These are phyloP conservation scores for Monilinia fructigena DNA, from an alignment of 2,329 filamentous ascomycete genomes.

Conservation along the genomic window DNA sequence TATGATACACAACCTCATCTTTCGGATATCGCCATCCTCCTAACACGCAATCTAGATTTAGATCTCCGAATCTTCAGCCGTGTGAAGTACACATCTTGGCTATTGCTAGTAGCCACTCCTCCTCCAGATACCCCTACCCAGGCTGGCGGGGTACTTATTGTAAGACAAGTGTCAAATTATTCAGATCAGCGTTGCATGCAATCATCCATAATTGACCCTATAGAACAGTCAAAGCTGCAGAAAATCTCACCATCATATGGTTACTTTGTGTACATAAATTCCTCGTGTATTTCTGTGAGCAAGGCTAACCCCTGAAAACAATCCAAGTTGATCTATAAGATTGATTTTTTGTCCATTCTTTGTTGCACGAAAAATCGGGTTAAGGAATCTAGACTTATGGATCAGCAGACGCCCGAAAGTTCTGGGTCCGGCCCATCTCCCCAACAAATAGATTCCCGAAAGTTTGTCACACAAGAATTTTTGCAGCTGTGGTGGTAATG, in stretches of 20 bases:
- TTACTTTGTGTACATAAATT: slow-evolving; percentile 4
- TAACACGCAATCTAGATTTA: slow-evolving; percentile 20
- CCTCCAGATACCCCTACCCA: not conserved
- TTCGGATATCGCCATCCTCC: slow-evolving; percentile 8
- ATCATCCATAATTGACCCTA: not conserved
- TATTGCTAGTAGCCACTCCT: not conserved
- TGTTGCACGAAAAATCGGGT: slow-evolving; percentile 3
- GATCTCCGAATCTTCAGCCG: slow-evolving; percentile 15
- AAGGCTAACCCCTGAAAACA: slow-evolving; percentile 9
- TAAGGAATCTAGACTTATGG: slow-evolving; percentile 2
- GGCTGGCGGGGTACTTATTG: not conserved
- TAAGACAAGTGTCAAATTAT: slow-evolving; percentile 12
- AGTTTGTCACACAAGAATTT: not conserved
- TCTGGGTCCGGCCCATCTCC: slow-evolving; percentile 1
- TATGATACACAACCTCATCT: slow-evolving; percentile 2
- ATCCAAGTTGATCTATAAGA: not conserved
- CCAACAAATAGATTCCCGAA: slow-evolving; percentile 6
- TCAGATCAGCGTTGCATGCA: slow-evolving; percentile 19
- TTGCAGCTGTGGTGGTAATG: not conserved
- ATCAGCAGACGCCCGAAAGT: slow-evolving; percentile 19
- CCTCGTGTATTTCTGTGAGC: not conserved
- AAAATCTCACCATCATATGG: slow-evolving; percentile 8
- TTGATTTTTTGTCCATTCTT: not conserved
- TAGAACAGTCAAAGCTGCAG: slow-evolving; percentile 8
- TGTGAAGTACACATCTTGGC: slow-evolving; percentile 9